A percentile compares a stretch with the other conserved stretches of the same genome.
Conservation (phyloP, 352 stramenopile genomes). For the Phytophthora agathidicida region DNA sequence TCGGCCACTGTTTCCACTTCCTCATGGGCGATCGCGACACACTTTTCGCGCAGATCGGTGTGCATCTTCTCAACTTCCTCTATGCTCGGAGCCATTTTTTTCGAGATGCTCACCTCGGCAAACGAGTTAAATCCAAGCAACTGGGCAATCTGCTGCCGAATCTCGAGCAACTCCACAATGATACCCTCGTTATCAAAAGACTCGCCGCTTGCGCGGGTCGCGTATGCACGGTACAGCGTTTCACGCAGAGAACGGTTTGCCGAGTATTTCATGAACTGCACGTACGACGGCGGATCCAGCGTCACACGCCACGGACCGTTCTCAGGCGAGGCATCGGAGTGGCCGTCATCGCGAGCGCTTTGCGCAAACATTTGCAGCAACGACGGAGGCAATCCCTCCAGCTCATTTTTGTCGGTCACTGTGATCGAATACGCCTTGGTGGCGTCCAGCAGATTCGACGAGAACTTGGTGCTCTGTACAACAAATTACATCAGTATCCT, state of each 20-base stretch:
- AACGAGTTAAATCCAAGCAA: constrained; percentile 95
- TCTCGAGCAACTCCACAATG: constrained; percentile 93
- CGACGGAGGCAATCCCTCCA: constrained; percentile 93
- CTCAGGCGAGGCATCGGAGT: constrained; percentile 69
- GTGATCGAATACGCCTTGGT: constrained; percentile 95
- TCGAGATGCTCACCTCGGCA: constrained; percentile 91
- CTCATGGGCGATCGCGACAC: constrained; percentile 86
- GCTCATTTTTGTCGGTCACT: constrained; percentile 83
- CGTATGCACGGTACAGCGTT: constrained; percentile 92
- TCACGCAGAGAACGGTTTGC: constrained; percentile 92
- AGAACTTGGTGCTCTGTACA: constrained; percentile 92
- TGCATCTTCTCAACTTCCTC: constrained; percentile 93
- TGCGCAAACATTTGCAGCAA: constrained; percentile 93
- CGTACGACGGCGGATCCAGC: constrained; percentile 94
- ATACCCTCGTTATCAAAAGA: constrained; percentile 94
- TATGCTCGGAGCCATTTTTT: constrained; percentile 97
- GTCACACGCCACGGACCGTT: constrained; percentile 95
- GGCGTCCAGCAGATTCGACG: constrained; percentile 97
- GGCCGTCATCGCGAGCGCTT: constrained; percentile 68
- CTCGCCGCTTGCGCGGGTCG: constrained; percentile 89
- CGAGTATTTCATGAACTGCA: constrained; percentile 96
- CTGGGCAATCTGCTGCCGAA: constrained; percentile 91
- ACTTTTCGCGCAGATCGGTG: constrained; percentile 93
- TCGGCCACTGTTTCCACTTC: constrained; percentile 92
- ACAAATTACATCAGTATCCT: background rate